Base-by-base conservation (phyloP, 345 rosid species). In the Eutrema heterophyllum region DNA sequence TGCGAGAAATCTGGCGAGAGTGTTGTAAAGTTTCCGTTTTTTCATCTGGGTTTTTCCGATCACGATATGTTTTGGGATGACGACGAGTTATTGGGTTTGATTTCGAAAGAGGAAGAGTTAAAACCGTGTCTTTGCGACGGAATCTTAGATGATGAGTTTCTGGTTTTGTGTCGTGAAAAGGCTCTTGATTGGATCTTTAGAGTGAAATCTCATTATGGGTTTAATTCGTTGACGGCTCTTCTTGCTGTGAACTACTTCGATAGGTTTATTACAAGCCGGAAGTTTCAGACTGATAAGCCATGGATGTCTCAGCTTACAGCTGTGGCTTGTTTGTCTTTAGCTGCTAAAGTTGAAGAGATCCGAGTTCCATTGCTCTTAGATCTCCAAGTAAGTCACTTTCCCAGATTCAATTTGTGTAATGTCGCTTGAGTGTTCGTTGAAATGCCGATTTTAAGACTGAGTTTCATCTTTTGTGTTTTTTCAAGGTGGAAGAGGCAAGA, bases 251-350 rank as follows among this genome's bases (percentile, higher is more conserved):
- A 89, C 68, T 94, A 89, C 83, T 91, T 91, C 45, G 98, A 94
- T 80, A 88, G 96, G 81, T 94, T 91, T 73, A 53, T 82, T 64
- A 77, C 85, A 30, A 87, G 91, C 86, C 51, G 69, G n/a, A 81
- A 41, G 66, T 82, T 91, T 78, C 92, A 82, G 48, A 81, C 78
- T 7, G 97, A 89, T 61, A 91, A 84, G 84, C 97, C 98, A 13
- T 94, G 98, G 98, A 88, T 91, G 94, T 82, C 87, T 67, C 97
- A 94, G 64, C 92, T 94, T 67, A 84, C 86, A 40, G 95, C 96
- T 57, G 89, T 94, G 38, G 89, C 97, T 81, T 94, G 93, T 76
- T 72, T 91, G 72, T 91, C 98, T 70, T 41, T 94, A 66, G 96
- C 98, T 81, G 92, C 95, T 0, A 94, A 94, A 68, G 90, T 94